Evolutionary conservation across 2,329 filamentous ascomycete genomes (phyloP), one percentile per base, ranked within the genome.

Genomic region (Aspergillus neoniger): DNA sequence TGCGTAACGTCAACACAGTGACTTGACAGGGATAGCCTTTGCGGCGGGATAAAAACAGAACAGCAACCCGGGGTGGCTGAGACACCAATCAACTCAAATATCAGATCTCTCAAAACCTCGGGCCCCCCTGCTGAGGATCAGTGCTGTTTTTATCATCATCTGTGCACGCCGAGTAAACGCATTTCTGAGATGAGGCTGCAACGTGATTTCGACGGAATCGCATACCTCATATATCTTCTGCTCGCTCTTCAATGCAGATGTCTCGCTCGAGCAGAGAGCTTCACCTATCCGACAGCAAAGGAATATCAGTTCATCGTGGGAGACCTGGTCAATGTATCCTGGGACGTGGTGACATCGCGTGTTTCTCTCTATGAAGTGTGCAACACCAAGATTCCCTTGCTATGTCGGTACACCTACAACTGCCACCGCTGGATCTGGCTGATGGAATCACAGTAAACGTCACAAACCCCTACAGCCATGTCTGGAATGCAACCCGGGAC

Each of bases 321-420:
- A 17, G 58, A 60, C 43, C 19, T 51, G 6, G 49, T 60, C 9
- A 60, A 60, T 41, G 41, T 60, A 5, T 57, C 58, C n/a, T 60
- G 58, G 58, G 41, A 57, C n/a, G 21, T 54, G n/a, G 23, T 57
- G 10, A 47, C 58, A 19, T 48, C 58, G 6, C 54, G 54, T 10
- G 28, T 60, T n/a, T 57, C 54, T 5, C 54, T 60, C 2, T 60
- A 53, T 6, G 54, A 60, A 21, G 4, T 8, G 6, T 60, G 58
- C 44, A 28, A 30, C 2, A 21, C 15, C 8, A 7, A 39, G 1
- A 15, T 28, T 4, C 19, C 52, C 6, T 9, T 59, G 30, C 21
- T 44, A 19, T 30, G 57, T 59, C 21, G 12, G 57, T 30, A 15
- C 8, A 2, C n/a, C 12, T 7, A 10, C 15, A 8, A 39, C 50